These are phyloP conservation scores for Orbilia blumenaviensis DNA, from an alignment of 2,329 filamentous ascomycete species.

Conservation along the genomic window DNA sequence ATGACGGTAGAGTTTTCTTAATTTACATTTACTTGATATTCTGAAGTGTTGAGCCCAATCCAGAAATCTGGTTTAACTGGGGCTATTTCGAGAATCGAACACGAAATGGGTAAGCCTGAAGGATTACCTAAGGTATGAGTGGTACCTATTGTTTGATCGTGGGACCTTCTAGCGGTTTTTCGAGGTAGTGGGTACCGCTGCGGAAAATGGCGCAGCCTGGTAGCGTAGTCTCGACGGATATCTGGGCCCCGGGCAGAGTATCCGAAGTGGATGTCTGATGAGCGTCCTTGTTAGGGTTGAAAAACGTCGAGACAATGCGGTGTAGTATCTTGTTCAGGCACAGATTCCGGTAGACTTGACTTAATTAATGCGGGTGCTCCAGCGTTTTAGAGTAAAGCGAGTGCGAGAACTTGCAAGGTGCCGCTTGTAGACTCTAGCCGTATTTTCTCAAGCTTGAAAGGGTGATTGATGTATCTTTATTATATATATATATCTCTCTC, in stretches of 20 bases:
- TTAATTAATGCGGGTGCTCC: constrained; percentile 24
- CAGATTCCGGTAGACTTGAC: background rate
- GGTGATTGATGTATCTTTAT: background rate
- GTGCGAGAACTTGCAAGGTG: constrained; percentile 4
- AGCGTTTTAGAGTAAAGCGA: background rate
- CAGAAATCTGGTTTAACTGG: constrained; percentile 20
- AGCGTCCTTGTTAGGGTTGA: background rate
- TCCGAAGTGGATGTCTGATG: background rate
- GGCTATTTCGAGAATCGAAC: constrained; percentile 27
- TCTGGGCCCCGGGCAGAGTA: constrained; percentile 14
- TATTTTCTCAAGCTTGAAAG: background rate
- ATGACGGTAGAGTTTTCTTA: constrained; percentile 26
- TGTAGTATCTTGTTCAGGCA: constrained; percentile 5
- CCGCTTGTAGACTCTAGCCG: constrained; percentile 5
- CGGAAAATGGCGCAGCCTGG: constrained; percentile 29
- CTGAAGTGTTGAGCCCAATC: constrained; percentile 15
- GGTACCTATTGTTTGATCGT: background rate
- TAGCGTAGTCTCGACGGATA: background rate
- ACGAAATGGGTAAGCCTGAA: constrained; percentile 34
- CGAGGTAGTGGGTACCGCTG: constrained; percentile 9
- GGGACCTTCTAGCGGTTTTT: background rate
- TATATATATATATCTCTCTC: too few relatives aligned
- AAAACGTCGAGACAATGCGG: background rate
- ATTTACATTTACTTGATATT: constrained; percentile 35
- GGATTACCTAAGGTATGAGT: constrained; percentile 28